Conservation (phyloP, 768 basidiomycete genomes). For the Tricholoma furcatifolium region DNA sequence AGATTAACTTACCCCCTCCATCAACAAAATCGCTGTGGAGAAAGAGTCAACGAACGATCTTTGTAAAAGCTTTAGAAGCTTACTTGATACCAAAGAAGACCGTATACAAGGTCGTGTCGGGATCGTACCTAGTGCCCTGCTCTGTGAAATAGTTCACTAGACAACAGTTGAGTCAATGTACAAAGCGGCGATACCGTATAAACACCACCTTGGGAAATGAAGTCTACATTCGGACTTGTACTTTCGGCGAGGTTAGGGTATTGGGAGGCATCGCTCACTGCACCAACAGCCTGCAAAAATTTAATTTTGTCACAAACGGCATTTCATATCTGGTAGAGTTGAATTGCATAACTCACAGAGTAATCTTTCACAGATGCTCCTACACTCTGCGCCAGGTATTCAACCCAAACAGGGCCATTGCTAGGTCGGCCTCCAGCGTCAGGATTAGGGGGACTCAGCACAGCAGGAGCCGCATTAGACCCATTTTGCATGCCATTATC, state of each 20-base stretch:
- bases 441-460: slow-evolving; percentile 40
- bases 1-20: slow-evolving; percentile 28
- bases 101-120: slow-evolving; percentile 45
- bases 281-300: slow-evolving; percentile 21
- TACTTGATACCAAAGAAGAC: slow-evolving; percentile 56
- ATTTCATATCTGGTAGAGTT: not conserved
- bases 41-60: not conserved
- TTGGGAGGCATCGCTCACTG: slow-evolving; percentile 25
- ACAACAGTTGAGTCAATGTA: not conserved
- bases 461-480: slow-evolving; percentile 37
- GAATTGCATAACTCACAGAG: slow-evolving; percentile 34
- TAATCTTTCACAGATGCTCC: slow-evolving; percentile 47
- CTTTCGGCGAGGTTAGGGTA: slow-evolving; percentile 17
- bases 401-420: slow-evolving; percentile 52
- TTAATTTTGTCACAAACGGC: not conserved
- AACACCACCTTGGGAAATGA: slow-evolving; percentile 25
- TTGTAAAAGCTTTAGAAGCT: slow-evolving; percentile 14
- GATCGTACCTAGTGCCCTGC: slow-evolving; percentile 25
- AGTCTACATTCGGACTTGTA: slow-evolving; percentile 15
- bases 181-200: not conserved
- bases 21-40: slow-evolving; percentile 38
- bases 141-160: slow-evolving; percentile 21
- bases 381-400: slow-evolving; percentile 38
- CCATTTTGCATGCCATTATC: slow-evolving; percentile 44
- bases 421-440: slow-evolving; percentile 49